A percentile compares a stretch with the other conserved stretches of the same genome.
Evolutionary conservation across 2,329 filamentous ascomycete species (phyloP).

Genomic region (Colletotrichum cereale): DNA sequence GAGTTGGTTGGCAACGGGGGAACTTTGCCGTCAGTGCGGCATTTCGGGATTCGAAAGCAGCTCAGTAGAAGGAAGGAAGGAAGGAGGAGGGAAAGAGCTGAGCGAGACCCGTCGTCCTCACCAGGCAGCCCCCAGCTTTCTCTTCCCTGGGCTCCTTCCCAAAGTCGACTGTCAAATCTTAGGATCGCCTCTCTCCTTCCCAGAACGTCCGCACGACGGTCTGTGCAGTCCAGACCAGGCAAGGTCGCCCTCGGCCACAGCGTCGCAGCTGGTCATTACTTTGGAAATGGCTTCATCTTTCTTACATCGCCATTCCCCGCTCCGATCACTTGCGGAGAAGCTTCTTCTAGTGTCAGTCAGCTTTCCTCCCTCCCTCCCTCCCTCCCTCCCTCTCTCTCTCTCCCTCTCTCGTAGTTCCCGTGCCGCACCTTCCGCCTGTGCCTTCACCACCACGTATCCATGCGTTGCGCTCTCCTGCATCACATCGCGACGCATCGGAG

Average conservation of each 20-base stretch:
- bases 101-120: neutral
- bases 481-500: neutral
- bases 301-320: conserved; percentile 16
- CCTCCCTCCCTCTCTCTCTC: too few species aligned
- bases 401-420: neutral
- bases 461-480: neutral
- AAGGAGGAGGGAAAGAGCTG: neutral
- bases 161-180: conserved; percentile 19
- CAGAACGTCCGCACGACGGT: conserved; percentile 21
- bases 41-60: conserved; percentile 13
- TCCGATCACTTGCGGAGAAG: conserved; percentile 32
- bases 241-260: neutral
- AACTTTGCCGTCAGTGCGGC: conserved; percentile 17
- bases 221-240: conserved; percentile 14
- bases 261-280: neutral
- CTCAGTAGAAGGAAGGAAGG: neutral
- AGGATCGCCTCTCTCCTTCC: conserved; percentile 22
- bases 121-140: neutral
- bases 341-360: conserved; percentile 26
- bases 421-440: neutral
- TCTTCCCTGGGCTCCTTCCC: neutral
- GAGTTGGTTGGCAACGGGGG: conserved; percentile 1
- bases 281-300: conserved; percentile 30
- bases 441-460: neutral
- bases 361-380: too few species aligned